Conservation (phyloP, 2,329 filamentous ascomycete genomes). For the Lachnellula occidentalis region DNA sequence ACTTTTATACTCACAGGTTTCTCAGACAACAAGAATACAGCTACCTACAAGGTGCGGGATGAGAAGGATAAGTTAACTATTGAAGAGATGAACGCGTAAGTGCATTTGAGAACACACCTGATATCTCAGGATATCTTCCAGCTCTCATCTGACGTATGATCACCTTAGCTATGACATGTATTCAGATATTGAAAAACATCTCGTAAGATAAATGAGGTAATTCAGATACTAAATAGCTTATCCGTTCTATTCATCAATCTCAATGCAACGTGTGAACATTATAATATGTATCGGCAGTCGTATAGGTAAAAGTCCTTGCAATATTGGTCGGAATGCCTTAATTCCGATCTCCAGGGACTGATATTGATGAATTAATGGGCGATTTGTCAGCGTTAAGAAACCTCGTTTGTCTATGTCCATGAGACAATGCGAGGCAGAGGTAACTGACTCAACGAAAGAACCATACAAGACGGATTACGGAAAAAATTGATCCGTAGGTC, state of each 20-base stretch:
- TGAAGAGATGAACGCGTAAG: constrained; percentile 60
- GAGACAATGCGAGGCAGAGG: constrained; percentile 33
- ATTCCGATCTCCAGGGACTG: constrained; percentile 34
- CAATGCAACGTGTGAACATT: too few species aligned
- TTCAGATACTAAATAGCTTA: too few species aligned
- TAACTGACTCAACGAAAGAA: constrained; percentile 21
- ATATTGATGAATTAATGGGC: constrained; percentile 32
- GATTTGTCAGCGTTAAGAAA: constrained; percentile 31
- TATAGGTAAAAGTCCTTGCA: constrained; percentile 29
- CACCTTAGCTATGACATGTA: neutral
- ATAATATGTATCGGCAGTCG: constrained; percentile 4
- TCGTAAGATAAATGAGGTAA: too few species aligned
- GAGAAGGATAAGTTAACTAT: constrained; percentile 57
- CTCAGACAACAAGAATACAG: constrained; percentile 50
- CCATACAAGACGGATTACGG: constrained; percentile 24
- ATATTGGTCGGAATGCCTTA: constrained; percentile 32
- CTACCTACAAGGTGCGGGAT: constrained; percentile 56
- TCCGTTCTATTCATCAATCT: too few species aligned
- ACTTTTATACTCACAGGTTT: constrained; percentile 40
- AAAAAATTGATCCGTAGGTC: constrained; percentile 21
- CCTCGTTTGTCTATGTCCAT: constrained; percentile 28
- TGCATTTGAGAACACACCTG: neutral
- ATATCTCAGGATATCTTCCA: too few species aligned
- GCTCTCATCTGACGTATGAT: neutral
- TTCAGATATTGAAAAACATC: neutral